Evolutionary conservation across 768 basidiomycete species (phyloP).

Genomic region (Agrocybe chaxingu): DNA sequence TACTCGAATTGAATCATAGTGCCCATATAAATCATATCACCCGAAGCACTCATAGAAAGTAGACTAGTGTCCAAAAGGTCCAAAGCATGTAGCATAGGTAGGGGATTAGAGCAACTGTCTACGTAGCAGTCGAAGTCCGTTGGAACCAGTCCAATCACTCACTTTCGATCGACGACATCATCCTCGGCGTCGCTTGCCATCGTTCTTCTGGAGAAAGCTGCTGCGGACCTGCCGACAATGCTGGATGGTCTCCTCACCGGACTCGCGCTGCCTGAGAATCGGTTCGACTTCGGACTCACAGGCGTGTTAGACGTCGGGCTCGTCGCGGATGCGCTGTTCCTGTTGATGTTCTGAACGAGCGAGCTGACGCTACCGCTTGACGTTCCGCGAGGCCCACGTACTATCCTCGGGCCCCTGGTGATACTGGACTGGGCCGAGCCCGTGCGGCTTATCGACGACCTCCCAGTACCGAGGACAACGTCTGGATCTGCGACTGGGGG

Average conservation of each 20-base stretch:
- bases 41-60: too few relatives aligned
- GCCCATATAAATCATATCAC: too few relatives aligned
- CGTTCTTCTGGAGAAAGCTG: conserved; percentile 65
- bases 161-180: conserved; percentile 49
- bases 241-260: conserved; percentile 43
- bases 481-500: conserved; percentile 30
- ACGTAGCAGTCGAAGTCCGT: not conserved
- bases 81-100: too few relatives aligned
- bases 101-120: too few relatives aligned
- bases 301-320: conserved; percentile 23
- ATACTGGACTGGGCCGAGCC: conserved; percentile 35
- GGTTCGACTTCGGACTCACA: conserved; percentile 38
- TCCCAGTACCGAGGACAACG: conserved; percentile 30
- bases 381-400: conserved; percentile 50
- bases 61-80: too few relatives aligned
- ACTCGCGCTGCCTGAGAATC: conserved; percentile 42
- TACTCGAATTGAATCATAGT: too few relatives aligned
- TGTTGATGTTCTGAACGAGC: conserved; percentile 57
- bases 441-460: conserved; percentile 43
- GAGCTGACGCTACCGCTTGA: conserved; percentile 45
- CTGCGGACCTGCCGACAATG: conserved; percentile 43
- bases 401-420: conserved; percentile 27
- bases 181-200: conserved; percentile 87
- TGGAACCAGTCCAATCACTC: not conserved
- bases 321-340: conserved; percentile 37